These are phyloP conservation scores for Stipa capillata DNA, from an alignment of 176 grass and related monocot genomes.

Conservation along the genomic window DNA sequence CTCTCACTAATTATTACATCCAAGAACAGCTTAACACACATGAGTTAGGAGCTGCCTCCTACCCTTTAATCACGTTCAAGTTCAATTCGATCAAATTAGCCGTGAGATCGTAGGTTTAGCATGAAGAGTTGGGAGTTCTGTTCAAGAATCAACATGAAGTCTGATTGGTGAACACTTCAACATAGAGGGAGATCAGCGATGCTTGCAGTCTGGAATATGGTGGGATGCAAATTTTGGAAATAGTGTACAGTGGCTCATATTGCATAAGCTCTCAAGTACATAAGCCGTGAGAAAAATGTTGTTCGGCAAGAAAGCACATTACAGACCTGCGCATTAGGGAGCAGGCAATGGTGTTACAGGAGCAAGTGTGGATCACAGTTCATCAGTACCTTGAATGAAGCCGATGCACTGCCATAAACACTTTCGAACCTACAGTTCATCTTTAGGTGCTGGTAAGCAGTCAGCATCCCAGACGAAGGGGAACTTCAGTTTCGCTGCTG, in stretches of 20 bases:
- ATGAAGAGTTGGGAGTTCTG: neutral
- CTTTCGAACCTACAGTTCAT: constrained; percentile 51
- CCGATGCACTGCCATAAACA: neutral
- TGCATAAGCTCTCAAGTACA: neutral
- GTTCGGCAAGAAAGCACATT: neutral
- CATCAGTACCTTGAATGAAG: neutral
- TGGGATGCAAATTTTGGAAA: neutral
- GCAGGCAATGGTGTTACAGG: neutral
- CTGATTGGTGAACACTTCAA: neutral
- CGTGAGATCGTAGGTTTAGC: neutral
- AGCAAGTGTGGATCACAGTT: neutral
- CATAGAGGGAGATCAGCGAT: neutral
- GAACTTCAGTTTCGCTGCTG: constrained; percentile 66
- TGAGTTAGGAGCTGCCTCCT: neutral
- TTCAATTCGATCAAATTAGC: neutral
- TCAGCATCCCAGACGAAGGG: constrained; percentile 81
- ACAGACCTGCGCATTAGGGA: neutral
- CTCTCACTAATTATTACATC: neutral
- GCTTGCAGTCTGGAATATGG: neutral
- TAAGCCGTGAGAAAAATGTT: neutral
- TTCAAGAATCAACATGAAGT: neutral
- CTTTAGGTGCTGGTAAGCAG: constrained; percentile 55
- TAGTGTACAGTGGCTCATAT: neutral
- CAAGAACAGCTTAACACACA: neutral
- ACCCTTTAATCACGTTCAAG: neutral